phyloP scores from a whole-genome alignment of 1,284 basidiomycete species.

The Cutaneotrichosporon arboriforme region DNA sequence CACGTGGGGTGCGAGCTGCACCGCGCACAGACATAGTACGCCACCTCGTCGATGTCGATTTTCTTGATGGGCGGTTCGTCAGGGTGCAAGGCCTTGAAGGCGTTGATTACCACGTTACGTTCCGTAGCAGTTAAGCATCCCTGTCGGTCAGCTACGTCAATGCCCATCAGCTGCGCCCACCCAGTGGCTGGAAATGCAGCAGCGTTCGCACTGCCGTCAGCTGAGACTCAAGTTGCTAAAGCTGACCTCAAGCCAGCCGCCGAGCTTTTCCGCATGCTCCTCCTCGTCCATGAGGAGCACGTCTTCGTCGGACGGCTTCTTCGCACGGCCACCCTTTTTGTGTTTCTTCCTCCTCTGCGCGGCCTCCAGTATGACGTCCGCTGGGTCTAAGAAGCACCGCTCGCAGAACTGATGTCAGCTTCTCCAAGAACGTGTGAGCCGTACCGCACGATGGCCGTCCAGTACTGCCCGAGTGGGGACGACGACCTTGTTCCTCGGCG shows the following conservation, averaged over 20 bases:
- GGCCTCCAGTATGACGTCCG: conserved; percentile 25
- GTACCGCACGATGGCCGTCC: conserved; percentile 16
- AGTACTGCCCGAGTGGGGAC: conserved; percentile 8
- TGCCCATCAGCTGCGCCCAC: no score
- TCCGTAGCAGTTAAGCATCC: conserved; percentile 57
- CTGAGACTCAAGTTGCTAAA: neutral
- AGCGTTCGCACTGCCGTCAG: conserved; percentile 8
- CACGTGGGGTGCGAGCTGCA: conserved; percentile 71
- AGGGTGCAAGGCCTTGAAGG: conserved; percentile 52
- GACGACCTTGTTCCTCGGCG: neutral
- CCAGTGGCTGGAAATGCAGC: conserved; percentile 2
- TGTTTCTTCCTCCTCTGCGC: conserved; percentile 21
- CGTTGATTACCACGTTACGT: conserved; percentile 54
- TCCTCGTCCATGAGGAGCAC: conserved; percentile 55
- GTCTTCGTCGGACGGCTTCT: conserved; percentile 48
- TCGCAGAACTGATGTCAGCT: conserved; percentile 29
- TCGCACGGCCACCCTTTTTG: conserved; percentile 7
- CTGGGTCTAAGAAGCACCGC: conserved; percentile 32
- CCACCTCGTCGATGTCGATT: conserved; percentile 58
- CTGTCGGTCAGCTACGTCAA: conserved; percentile 19
- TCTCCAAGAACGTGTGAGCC: neutral
- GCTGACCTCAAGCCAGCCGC: conserved; percentile 66
- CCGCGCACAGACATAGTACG: conserved; percentile 70
- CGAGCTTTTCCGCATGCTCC: conserved; percentile 55
- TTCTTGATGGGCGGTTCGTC: conserved; percentile 30